phyloP scores from a whole-genome alignment of 768 basidiomycete species.

The Tricholoma terreum region DNA sequence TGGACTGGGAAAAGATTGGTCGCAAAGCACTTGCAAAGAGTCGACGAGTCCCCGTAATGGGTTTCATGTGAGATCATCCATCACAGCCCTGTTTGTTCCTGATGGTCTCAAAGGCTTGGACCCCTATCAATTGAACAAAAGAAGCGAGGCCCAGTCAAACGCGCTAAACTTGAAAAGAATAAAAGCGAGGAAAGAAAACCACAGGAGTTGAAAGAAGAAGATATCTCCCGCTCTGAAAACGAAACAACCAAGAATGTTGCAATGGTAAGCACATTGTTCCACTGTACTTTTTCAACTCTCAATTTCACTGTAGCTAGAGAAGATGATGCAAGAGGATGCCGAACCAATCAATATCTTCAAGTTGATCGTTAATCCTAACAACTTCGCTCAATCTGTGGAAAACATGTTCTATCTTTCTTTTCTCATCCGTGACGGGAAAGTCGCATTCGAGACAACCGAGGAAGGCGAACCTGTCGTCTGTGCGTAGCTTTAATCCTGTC shows the following conservation, averaged over 20 bases:
- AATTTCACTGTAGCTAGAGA: conserved; percentile 47
- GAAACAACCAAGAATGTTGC: conserved; percentile 88
- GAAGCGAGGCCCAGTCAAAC: conserved; percentile 57
- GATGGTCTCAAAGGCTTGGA: conserved; percentile 67
- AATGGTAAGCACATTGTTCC: conserved; percentile 42
- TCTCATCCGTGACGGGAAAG: conserved; percentile 82
- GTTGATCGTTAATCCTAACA: conserved; percentile 85
- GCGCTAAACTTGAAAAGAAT: conserved; percentile 69
- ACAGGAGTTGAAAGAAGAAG: conserved; percentile 78
- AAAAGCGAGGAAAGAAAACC: conserved; percentile 68
- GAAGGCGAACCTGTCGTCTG: conserved; percentile 76
- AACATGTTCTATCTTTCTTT: conserved; percentile 96
- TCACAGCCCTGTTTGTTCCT: conserved; percentile 6
- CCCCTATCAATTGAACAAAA: conserved; percentile 87
- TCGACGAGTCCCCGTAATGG: conserved; percentile 72
- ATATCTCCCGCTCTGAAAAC: conserved; percentile 79
- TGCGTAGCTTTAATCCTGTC: conserved; percentile 32
- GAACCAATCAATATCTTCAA: conserved; percentile 73
- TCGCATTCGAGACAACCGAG: conserved; percentile 64
- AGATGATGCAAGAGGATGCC: conserved; percentile 48
- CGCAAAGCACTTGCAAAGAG: conserved; percentile 80
- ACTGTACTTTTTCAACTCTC: neutral
- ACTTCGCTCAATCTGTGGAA: conserved; percentile 93
- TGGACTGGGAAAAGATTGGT: conserved; percentile 88
- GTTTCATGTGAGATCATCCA: conserved; percentile 72